Base-by-base conservation (phyloP, 192 early-diverging fungal species). In the Gaertneriomyces semiglobifer region DNA sequence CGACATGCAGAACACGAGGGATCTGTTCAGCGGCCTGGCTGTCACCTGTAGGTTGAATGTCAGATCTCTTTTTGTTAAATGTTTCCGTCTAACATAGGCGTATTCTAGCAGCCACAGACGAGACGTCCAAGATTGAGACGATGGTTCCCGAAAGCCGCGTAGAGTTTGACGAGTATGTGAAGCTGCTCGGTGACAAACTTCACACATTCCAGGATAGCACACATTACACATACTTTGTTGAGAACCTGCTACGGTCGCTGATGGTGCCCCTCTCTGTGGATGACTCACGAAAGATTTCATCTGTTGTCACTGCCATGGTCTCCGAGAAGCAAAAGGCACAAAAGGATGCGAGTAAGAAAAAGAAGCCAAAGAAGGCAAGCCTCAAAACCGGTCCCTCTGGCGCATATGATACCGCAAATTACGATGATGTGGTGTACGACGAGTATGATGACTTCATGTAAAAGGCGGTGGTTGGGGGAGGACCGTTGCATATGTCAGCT, bases 281-380 rank as follows among this genome's bases (percentile, higher is more conserved):
- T 39, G 79, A 84, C 51, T 69, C 75, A 6, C 66, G 75, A 44
- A 52, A 69, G 14, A 69, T 84, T 10, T 74, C 82, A 3, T 73
- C 82, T 6, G 64, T 73, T 8, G 50, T 84, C 5, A 79, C 70
- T 4, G 79, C 79, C n/a, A 74, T 83, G 43, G 66, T 75, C 55
- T 80, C 77, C 61, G 81, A 83, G 57, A 83, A 83, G 73, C 81
- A 78, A 60, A 80, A 81, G 54, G 76, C 73, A 11, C 39, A 54
- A 39, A 83, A 83, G 66, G 74, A 75, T 18, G 39, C 63, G 9
- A 66, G 61, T 47, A 76, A 75, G 62, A 74, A 74, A 41, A 60
- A 52, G 53, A 52, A 25, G 44, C 60, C 58, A 4, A 68, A 66
- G 55, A 75, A 77, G 75, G 67, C 66, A 18, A 53, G 33, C 44